Base-by-base conservation (phyloP, 257 asterid species). In the Plantago major region DNA sequence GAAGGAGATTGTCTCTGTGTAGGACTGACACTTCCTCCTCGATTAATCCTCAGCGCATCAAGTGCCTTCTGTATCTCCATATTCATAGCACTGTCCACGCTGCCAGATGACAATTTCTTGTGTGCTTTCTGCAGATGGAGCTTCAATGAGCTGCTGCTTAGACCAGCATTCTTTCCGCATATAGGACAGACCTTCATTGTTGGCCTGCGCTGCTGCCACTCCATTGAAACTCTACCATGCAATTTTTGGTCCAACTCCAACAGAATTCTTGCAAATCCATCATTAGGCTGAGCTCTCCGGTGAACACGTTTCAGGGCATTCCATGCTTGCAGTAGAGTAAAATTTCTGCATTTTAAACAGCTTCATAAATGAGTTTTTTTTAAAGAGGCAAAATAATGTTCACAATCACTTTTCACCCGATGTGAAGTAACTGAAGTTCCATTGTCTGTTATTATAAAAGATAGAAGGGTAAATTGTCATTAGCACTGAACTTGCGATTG, bases 41-140 rank as follows among this genome's bases (percentile, higher is more conserved):
- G 76, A 66, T 95, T 93, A 30, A 93, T 79, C 75, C 78, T 84
- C 12, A 93, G 84, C 10, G 99, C 92, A 19, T 93, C 97, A 46
- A 93, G 55, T 0, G 90, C 96, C 64, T 93, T 93, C 64, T 83
- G 99, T 74, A 89, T 93, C 60, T 93, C 97, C 99, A 93, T 83
- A 28, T 70, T 87, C 95, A 90, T 93, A 52, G 99, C 99, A 69
- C 97, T 93, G 72, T 93, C 97, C 19, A 93, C 99, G 53, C 99
- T 93, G 37, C 97, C 99, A 2, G 99, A 89, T 16, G 99, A 93
- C 14, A 93, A 68, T 49, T 87, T 89, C 81, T 79, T 87, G 82
- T 93, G 99, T 5, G 86, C 78, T 71, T 93, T 93, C 76, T 93
- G 99, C 74, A 93, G 66, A 73, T 93, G 99, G 61, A 93, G 97